Conservation (phyloP, 2,329 filamentous ascomycete genomes). For the Sporothrix dimorphospora region DNA sequence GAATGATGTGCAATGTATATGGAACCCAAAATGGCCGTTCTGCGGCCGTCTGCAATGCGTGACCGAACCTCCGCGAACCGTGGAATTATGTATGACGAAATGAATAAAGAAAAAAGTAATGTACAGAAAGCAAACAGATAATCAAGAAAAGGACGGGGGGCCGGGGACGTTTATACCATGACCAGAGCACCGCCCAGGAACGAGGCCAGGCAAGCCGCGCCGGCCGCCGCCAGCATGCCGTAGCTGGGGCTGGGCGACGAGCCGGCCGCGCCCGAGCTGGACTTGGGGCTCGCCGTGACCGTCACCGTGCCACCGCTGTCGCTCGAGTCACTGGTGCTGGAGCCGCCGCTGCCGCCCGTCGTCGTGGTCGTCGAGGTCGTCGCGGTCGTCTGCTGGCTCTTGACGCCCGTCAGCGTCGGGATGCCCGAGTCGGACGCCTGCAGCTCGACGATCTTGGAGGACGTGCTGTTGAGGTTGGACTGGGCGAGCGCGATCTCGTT, state of each 20-base stretch:
- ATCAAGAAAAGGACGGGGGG: neutral
- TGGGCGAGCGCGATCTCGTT: conserved; percentile 56
- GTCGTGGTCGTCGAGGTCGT: conserved; percentile 2
- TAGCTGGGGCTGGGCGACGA: conserved; percentile 28
- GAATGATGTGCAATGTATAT: conserved; percentile 12
- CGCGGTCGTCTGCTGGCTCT: conserved; percentile 40
- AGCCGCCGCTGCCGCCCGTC: conserved; percentile 11
- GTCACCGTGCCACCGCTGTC: conserved; percentile 29
- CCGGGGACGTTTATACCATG: conserved; percentile 32
- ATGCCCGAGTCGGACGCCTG: conserved; percentile 44
- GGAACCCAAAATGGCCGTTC: neutral
- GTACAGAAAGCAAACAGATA: neutral
- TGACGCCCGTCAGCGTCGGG: conserved; percentile 50
- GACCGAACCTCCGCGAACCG: neutral
- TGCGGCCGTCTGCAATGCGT: neutral
- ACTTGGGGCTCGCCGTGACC: conserved; percentile 26
- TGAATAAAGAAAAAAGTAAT: neutral
- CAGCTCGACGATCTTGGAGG: conserved; percentile 52
- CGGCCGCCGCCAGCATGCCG: conserved; percentile 33
- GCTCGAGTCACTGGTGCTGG: conserved; percentile 17
- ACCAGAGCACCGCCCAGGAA: conserved; percentile 38
- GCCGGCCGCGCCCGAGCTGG: conserved; percentile 27
- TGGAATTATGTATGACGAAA: neutral
- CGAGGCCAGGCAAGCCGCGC: conserved; percentile 36
- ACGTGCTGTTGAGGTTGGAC: conserved; percentile 53